These are phyloP conservation scores for Botrytis medusae DNA, from an alignment of 2,329 filamentous ascomycete species.

Conservation along the genomic window DNA sequence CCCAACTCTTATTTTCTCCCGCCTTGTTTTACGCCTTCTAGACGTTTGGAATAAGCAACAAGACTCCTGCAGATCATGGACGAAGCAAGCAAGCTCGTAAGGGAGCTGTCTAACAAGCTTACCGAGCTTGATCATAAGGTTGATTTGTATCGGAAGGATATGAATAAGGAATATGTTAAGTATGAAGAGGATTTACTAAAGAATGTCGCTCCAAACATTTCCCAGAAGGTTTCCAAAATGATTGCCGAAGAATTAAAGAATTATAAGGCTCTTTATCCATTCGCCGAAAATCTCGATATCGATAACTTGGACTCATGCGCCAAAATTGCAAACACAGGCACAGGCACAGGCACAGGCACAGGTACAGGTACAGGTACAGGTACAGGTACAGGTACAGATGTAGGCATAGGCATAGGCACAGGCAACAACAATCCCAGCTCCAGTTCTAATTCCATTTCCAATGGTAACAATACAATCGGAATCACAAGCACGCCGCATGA, in stretches of 20 bases:
- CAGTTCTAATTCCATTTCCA: not conserved
- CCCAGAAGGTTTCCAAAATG: slow-evolving; percentile 48
- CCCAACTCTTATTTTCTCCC: not conserved
- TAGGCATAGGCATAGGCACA: not conserved
- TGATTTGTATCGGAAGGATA: slow-evolving; percentile 55
- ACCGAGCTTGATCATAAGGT: slow-evolving; percentile 57
- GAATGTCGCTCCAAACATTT: slow-evolving; percentile 48
- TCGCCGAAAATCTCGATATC: slow-evolving; percentile 21
- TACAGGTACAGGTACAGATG: not conserved
- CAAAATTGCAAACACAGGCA: not conserved
- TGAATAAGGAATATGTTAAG: slow-evolving; percentile 57
- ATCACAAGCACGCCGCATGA: slow-evolving; percentile 1
- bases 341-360: not conserved
- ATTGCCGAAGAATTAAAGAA: slow-evolving; percentile 37
- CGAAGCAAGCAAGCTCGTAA: slow-evolving; percentile 48
- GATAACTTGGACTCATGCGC: slow-evolving; percentile 30
- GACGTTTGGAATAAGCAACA: not conserved
- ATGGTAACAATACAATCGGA: not conserved
- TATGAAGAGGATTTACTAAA: slow-evolving; percentile 54
- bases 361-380: not conserved
- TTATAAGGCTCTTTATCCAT: slow-evolving; percentile 33
- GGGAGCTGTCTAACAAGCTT: slow-evolving; percentile 41
- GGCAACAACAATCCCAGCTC: slow-evolving; percentile 2
- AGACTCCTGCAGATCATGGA: slow-evolving; percentile 42
- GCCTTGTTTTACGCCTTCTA: no score